phyloP scores from a whole-genome alignment of 208 protist genomes.

The Tritrichomonas musculus region DNA sequence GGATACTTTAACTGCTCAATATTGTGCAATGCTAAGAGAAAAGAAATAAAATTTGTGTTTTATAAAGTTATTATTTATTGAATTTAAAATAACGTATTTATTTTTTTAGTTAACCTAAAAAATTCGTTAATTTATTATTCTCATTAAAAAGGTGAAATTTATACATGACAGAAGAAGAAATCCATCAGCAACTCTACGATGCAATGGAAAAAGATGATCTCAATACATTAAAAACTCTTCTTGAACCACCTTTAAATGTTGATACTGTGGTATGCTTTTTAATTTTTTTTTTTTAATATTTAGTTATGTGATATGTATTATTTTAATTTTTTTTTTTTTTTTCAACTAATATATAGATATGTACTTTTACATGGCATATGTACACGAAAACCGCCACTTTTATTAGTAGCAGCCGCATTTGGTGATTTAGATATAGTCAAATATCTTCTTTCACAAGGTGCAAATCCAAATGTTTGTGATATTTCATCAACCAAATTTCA shows the following conservation, averaged over 20 bases:
- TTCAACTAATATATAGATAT: not conserved
- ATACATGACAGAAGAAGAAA: not conserved
- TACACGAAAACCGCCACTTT: not conserved
- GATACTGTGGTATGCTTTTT: slow-evolving; percentile 13
- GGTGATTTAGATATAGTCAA: not conserved
- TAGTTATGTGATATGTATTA: too few relatives aligned
- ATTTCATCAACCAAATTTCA: too few relatives aligned
- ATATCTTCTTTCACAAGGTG: slow-evolving; percentile 1
- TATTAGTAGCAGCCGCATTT: not conserved
- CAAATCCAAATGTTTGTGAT: not conserved
- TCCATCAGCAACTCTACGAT: not conserved
- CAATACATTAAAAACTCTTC: not conserved
- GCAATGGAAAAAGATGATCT: not conserved
- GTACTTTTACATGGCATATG: not conserved
- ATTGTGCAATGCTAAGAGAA: too few relatives aligned
- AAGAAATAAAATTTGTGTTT: too few relatives aligned
- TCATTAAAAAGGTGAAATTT: too few relatives aligned
- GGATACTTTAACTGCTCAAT: too few relatives aligned
- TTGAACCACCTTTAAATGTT: not conserved
- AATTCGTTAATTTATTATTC: too few relatives aligned
- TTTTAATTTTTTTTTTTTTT: not conserved
- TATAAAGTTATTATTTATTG: too few relatives aligned
- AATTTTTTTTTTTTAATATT: not conserved
- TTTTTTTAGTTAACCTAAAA: too few relatives aligned
- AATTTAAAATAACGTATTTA: too few relatives aligned